Evolutionary conservation across 1,284 basidiomycete species (phyloP).

Genomic region (Puccinia polysora): DNA sequence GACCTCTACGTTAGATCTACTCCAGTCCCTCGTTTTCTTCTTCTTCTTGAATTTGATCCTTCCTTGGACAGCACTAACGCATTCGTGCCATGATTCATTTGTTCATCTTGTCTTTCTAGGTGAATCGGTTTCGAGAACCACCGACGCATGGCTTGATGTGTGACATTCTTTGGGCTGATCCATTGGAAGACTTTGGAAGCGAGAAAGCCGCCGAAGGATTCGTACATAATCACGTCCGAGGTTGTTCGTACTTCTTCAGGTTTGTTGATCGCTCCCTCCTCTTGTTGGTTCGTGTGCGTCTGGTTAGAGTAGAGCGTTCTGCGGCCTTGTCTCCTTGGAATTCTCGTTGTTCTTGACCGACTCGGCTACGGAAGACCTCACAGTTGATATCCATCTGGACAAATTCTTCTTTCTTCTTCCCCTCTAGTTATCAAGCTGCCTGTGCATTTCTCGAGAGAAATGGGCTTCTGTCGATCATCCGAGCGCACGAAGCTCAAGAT

Average conservation of each 20-base stretch:
- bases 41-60: not conserved
- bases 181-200: slow-evolving; percentile 84
- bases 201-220: slow-evolving; percentile 83
- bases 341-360: slow-evolving; percentile 23
- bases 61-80: too few species aligned
- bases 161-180: slow-evolving; percentile 91
- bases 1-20: too few species aligned
- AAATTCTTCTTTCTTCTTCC: slow-evolving; percentile 5
- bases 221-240: slow-evolving; percentile 85
- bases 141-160: slow-evolving; percentile 92
- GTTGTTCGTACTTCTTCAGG: slow-evolving; percentile 96
- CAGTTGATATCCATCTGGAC: too few species aligned
- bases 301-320: too few species aligned
- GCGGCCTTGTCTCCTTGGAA: too few species aligned
- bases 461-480: slow-evolving; percentile 86
- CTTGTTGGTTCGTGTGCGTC: not conserved
- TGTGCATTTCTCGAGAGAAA: slow-evolving; percentile 91
- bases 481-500: slow-evolving; percentile 92
- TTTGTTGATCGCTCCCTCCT: slow-evolving; percentile 55
- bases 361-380: not conserved
- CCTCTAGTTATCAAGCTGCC: slow-evolving; percentile 75
- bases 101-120: too few species aligned
- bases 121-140: slow-evolving; percentile 90
- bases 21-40: not conserved
- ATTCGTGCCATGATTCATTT: not conserved